Evolutionary conservation across 2,329 filamentous ascomycete species (phyloP).

Genomic region (Aspergillus sp.): DNA sequence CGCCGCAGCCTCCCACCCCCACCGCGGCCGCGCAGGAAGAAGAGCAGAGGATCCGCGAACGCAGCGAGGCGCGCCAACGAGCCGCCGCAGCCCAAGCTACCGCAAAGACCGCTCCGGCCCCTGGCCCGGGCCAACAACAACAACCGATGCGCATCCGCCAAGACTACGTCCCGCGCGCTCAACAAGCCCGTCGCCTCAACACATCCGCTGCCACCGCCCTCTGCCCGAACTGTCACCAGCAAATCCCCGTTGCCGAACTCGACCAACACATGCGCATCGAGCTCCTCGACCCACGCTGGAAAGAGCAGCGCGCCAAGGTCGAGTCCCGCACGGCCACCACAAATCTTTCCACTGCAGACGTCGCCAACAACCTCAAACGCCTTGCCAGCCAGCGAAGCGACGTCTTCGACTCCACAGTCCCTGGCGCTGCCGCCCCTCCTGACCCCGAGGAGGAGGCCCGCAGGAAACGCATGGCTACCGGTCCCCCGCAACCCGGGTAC

Average conservation of each 20-base stretch:
- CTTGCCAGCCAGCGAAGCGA: slow-evolving; percentile 80
- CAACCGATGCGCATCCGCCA: slow-evolving; percentile 78
- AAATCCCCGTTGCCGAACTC: slow-evolving; percentile 77
- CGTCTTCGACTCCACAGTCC: slow-evolving; percentile 58
- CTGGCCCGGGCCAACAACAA: too few relatives aligned
- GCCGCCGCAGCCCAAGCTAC: slow-evolving; percentile 72
- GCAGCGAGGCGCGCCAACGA: slow-evolving; percentile 44
- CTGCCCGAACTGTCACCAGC: slow-evolving; percentile 88
- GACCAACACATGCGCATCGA: slow-evolving; percentile 93
- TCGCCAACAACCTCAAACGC: slow-evolving; percentile 91
- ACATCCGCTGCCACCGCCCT: slow-evolving; percentile 55
- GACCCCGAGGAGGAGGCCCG: slow-evolving; percentile 65
- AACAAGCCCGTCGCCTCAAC: slow-evolving; percentile 61
- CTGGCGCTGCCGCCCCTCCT: slow-evolving; percentile 42
- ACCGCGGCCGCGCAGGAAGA: slow-evolving; percentile 44
- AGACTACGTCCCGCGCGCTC: slow-evolving; percentile 81
- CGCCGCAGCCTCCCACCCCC: slow-evolving; percentile 17
- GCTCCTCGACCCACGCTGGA: slow-evolving; percentile 86
- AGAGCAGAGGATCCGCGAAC: slow-evolving; percentile 53
- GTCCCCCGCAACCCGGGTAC: slow-evolving; percentile 30
- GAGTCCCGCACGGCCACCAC: slow-evolving; percentile 77
- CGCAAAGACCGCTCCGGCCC: slow-evolving; percentile 53
- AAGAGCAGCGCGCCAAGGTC: slow-evolving; percentile 84
- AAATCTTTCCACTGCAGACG: slow-evolving; percentile 75
- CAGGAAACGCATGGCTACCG: slow-evolving; percentile 62